phyloP scores from a whole-genome alignment of 169 alveolate species.

The Plasmodium relictum region DNA sequence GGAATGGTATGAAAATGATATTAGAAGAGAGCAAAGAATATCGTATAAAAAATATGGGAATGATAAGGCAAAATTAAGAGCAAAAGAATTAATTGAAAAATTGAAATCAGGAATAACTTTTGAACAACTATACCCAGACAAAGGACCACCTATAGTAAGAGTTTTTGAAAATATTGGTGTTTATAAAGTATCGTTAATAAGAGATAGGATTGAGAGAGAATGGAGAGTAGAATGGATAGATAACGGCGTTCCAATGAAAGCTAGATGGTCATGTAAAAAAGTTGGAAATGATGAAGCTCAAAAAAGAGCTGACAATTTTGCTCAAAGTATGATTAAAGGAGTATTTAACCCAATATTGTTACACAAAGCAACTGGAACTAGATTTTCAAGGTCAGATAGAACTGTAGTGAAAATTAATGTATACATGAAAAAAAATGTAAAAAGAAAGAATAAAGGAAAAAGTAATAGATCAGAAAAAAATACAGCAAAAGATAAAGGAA shows the following conservation, averaged over 20 bases:
- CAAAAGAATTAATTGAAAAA: slow-evolving; percentile 83
- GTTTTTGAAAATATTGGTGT: slow-evolving; percentile 84
- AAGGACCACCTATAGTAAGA: slow-evolving; percentile 87
- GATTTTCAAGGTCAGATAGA: slow-evolving; percentile 76
- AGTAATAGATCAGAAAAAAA: not conserved
- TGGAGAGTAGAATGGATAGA: slow-evolving; percentile 88
- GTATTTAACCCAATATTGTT: slow-evolving; percentile 83
- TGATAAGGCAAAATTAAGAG: slow-evolving; percentile 87
- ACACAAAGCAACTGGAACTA: slow-evolving; percentile 88
- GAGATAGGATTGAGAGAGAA: slow-evolving; percentile 84
- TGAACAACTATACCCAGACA: slow-evolving; percentile 87
- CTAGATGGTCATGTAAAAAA: slow-evolving; percentile 89
- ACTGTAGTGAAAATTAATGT: slow-evolving; percentile 71
- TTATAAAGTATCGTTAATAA: slow-evolving; percentile 83
- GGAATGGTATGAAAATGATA: slow-evolving; percentile 85
- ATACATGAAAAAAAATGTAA: slow-evolving; percentile 54
- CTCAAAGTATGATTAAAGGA: slow-evolving; percentile 86
- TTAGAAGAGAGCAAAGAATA: slow-evolving; percentile 84
- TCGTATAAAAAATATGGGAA: slow-evolving; percentile 88
- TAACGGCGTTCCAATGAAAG: slow-evolving; percentile 81
- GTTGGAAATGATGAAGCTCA: slow-evolving; percentile 88
- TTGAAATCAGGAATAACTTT: slow-evolving; percentile 84
- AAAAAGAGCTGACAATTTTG: slow-evolving; percentile 85
- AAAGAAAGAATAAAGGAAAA: slow-evolving; percentile 18
- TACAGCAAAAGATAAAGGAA: slow-evolving; percentile 4